Evolutionary conservation across 2,329 filamentous ascomycete genomes (phyloP).

Genomic region (Leptographium flavum): DNA sequence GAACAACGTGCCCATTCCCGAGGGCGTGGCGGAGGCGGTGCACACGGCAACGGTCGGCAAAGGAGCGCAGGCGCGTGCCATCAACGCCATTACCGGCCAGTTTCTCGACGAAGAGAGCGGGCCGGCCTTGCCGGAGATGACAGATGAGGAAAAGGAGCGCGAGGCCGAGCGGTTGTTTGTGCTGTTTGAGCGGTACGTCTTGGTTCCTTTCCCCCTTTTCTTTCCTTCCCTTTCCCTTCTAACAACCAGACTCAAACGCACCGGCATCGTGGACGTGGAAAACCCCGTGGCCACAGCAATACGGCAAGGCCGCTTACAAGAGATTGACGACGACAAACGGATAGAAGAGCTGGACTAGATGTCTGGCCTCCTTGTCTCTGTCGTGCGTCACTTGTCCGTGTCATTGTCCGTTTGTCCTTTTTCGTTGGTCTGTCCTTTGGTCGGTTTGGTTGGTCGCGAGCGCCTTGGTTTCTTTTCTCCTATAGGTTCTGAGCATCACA

Average conservation of each 20-base stretch:
- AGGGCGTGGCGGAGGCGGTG: constrained; percentile 22
- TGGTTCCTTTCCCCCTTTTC: not conserved
- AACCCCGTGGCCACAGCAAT: constrained; percentile 63
- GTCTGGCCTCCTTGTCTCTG: too few species aligned
- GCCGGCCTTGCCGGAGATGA: constrained; percentile 58
- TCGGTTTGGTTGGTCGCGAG: too few species aligned
- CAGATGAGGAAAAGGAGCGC: constrained; percentile 75
- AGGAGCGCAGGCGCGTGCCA: constrained; percentile 13
- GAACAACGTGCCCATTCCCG: constrained; percentile 67
- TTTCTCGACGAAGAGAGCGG: constrained; percentile 53
- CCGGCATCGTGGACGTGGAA: constrained; percentile 61
- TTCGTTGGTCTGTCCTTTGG: too few species aligned
- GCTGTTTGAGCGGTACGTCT: constrained; percentile 71
- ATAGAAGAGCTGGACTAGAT: constrained; percentile 25
- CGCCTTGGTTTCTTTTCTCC: too few species aligned
- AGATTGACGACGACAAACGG: constrained; percentile 45
- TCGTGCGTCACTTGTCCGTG: not conserved
- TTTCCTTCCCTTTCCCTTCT: not conserved
- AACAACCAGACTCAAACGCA: constrained; percentile 44
- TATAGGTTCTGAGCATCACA: too few species aligned
- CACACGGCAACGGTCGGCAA: constrained; percentile 5
- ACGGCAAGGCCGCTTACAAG: constrained; percentile 55
- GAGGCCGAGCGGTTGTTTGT: constrained; percentile 86
- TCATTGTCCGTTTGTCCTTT: too few species aligned
- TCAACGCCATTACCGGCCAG: constrained; percentile 85